Evolutionary conservation across 805 yeast genomes (phyloP).

Genomic region (Candida ovalis): DNA sequence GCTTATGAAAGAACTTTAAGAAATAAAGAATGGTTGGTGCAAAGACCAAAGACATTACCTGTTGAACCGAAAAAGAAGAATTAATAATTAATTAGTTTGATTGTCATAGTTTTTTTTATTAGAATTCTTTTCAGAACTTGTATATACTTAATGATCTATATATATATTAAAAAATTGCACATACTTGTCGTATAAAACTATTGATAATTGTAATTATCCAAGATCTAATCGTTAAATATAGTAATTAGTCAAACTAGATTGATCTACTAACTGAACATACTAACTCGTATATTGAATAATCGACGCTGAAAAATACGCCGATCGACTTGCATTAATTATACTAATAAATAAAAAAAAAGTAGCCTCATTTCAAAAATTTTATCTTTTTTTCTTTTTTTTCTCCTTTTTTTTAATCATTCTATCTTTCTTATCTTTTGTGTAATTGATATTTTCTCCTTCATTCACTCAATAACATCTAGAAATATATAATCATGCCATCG

Average conservation of each 20-base stretch:
- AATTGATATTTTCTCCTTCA: neutral
- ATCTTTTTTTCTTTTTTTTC: neutral
- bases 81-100: neutral
- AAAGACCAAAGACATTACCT: slow-evolving; percentile 54
- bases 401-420: neutral
- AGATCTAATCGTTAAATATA: neutral
- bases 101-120: neutral
- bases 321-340: neutral
- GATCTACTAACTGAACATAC: too few relatives aligned
- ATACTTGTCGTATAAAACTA: neutral
- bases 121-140: neutral
- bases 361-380: neutral
- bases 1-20: slow-evolving; percentile 42
- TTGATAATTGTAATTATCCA: neutral
- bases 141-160: neutral
- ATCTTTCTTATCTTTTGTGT: neutral
- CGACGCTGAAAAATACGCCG: slow-evolving; percentile 1
- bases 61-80: slow-evolving; percentile 33
- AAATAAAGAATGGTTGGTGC: slow-evolving; percentile 51
- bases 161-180: neutral
- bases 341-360: neutral
- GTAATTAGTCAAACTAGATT: too few relatives aligned
- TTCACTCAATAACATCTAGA: neutral
- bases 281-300: neutral
- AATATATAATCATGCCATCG: neutral